Percentiles rank a stretch among this genome's conserved stretches.
phyloP scores from a whole-genome alignment of 2,329 filamentous ascomycete genomes.

The Clonostachys chloroleuca region DNA sequence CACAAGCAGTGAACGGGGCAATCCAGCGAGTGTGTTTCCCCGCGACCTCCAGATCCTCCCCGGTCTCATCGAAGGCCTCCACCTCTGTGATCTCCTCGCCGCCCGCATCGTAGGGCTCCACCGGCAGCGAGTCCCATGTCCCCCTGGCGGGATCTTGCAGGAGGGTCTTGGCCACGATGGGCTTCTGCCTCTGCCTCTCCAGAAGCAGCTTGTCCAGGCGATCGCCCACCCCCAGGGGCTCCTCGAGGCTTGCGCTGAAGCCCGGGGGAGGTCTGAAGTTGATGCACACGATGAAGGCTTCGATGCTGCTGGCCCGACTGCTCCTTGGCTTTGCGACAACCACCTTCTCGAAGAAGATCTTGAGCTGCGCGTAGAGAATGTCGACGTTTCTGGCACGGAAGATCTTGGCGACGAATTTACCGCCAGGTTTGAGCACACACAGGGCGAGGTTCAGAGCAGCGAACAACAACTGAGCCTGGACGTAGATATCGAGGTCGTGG shows the following conservation, averaged over 20 bases:
- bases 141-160: conserved; percentile 42
- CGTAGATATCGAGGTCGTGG: conserved; percentile 96
- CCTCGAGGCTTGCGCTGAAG: conserved; percentile 71
- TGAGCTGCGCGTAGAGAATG: conserved; percentile 87
- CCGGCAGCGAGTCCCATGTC: conserved; percentile 32
- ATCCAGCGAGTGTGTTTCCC: conserved; percentile 63
- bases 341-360: conserved; percentile 81
- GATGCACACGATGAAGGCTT: conserved; percentile 94
- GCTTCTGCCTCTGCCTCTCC: conserved; percentile 30
- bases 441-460: conserved; percentile 90
- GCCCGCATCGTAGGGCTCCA: background rate
- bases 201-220: conserved; percentile 45
- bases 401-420: conserved; percentile 97
- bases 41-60: conserved; percentile 15
- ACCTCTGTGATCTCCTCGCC: conserved; percentile 36
- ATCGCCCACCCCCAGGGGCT: conserved; percentile 64
- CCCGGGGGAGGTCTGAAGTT: conserved; percentile 78
- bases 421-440: conserved; percentile 86
- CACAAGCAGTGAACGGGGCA: conserved; percentile 94
- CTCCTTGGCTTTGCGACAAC: conserved; percentile 91
- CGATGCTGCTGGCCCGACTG: conserved; percentile 91
- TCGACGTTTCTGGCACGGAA: conserved; percentile 96
- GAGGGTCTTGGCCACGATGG: conserved; percentile 31
- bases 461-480: conserved; percentile 92
- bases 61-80: conserved; percentile 40